Evolutionary conservation across 164 flowering plant species (phyloP).

Genomic region (Umbellularia californica): DNA sequence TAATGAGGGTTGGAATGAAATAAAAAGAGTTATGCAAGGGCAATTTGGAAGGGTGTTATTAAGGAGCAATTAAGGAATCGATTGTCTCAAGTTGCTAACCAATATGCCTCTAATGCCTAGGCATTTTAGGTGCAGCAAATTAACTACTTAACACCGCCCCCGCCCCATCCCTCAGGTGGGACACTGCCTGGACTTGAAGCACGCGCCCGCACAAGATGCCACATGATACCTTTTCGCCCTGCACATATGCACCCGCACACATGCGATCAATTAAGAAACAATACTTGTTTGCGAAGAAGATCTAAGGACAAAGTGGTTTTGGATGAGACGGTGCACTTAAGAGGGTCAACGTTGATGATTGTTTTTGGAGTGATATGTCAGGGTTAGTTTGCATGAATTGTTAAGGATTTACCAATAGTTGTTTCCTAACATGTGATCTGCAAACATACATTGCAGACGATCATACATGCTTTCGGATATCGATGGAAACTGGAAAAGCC

Average conservation of each 20-base stretch:
- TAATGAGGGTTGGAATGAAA: not conserved
- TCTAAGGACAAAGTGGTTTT: not conserved
- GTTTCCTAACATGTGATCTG: not conserved
- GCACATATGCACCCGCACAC: no score
- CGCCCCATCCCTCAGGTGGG: no score
- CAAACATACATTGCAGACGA: not conserved
- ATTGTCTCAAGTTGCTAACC: no score
- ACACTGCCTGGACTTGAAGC: no score
- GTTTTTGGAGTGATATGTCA: not conserved
- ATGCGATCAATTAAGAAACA: not conserved
- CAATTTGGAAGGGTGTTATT: not conserved
- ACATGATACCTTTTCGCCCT: no score
- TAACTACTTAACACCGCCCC: no score
- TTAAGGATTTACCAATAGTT: not conserved
- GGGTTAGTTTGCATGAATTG: no score
- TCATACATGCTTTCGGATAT: not conserved
- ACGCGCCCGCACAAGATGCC: no score
- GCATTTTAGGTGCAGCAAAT: no score
- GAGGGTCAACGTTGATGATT: no score
- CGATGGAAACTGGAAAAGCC: no score
- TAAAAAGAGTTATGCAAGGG: not conserved
- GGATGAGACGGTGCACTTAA: not conserved
- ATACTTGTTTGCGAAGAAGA: not conserved
- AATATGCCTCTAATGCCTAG: no score
- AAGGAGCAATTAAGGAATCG: not conserved